A percentile compares a stretch with the other conserved stretches of the same genome.
phyloP scores from a whole-genome alignment of 768 basidiomycete genomes.

The Hygrophorus pudorinus region DNA sequence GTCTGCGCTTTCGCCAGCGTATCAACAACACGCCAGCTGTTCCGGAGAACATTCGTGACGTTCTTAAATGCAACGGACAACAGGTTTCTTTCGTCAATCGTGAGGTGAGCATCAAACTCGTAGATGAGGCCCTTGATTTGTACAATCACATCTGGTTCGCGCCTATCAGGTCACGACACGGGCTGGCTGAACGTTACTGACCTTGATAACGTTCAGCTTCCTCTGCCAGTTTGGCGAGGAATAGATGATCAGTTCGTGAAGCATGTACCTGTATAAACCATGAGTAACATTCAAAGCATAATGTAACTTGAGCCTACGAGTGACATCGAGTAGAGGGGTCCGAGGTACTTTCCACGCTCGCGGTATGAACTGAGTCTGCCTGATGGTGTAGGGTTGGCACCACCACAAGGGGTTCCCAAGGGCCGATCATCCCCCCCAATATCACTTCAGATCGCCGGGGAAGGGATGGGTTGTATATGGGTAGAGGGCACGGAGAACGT shows the following conservation, averaged over 20 bases:
- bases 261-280: neutral
- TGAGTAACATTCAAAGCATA: neutral
- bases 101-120: conserved; percentile 56
- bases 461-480: neutral
- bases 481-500: neutral
- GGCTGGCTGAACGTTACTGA: conserved; percentile 19
- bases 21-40: conserved; percentile 78
- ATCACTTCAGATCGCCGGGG: too few species aligned
- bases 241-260: conserved; percentile 31
- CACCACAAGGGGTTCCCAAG: too few species aligned
- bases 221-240: conserved; percentile 75
- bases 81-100: conserved; percentile 80
- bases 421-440: too few species aligned
- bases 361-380: too few species aligned
- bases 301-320: neutral
- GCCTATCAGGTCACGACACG: neutral
- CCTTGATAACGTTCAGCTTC: conserved; percentile 88
- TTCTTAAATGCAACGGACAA: conserved; percentile 90
- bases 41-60: conserved; percentile 71
- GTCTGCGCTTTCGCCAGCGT: conserved; percentile 57
- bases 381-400: too few species aligned
- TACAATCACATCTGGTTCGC: conserved; percentile 53
- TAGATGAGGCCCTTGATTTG: conserved; percentile 72
- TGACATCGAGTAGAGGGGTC: neutral
- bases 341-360: neutral